These are phyloP conservation scores for Ensete ventricosum DNA, from an alignment of 176 grass and related monocot species.

Conservation along the genomic window DNA sequence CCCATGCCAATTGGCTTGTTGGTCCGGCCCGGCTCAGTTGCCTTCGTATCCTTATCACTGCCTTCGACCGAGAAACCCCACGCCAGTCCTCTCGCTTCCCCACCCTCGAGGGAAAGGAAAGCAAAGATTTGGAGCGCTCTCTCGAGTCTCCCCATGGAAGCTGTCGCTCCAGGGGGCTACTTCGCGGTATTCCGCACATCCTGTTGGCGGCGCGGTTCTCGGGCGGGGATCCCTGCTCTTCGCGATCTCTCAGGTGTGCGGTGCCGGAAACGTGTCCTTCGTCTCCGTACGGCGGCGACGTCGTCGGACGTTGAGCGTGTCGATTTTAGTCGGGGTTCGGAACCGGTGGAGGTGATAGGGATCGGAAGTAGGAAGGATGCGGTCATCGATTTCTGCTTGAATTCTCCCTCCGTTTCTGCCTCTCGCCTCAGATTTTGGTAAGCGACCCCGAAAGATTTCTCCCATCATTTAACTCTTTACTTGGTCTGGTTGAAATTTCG, in stretches of 20 bases:
- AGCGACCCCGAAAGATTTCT: background rate
- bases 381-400: constrained; percentile 71
- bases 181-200: background rate
- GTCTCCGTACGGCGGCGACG: background rate
- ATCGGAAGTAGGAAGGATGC: constrained; percentile 87
- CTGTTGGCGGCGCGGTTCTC: background rate
- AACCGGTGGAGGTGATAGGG: constrained; percentile 80
- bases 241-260: constrained; percentile 12
- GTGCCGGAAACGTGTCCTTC: background rate
- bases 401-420: constrained; percentile 51
- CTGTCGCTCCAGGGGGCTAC: background rate
- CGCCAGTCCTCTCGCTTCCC: background rate
- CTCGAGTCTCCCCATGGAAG: background rate
- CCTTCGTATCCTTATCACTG: background rate
- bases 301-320: background rate
- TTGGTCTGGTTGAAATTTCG: background rate
- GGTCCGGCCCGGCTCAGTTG: background rate
- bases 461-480: background rate
- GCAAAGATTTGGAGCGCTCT: background rate
- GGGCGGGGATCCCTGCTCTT: background rate
- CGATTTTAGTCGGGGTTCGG: background rate
- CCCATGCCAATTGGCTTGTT: too few relatives aligned
- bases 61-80: background rate
- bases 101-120: background rate
- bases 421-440: constrained; percentile 80